Evolutionary conservation across 768 basidiomycete genomes (phyloP).

Genomic region (Tylopilus balloui): DNA sequence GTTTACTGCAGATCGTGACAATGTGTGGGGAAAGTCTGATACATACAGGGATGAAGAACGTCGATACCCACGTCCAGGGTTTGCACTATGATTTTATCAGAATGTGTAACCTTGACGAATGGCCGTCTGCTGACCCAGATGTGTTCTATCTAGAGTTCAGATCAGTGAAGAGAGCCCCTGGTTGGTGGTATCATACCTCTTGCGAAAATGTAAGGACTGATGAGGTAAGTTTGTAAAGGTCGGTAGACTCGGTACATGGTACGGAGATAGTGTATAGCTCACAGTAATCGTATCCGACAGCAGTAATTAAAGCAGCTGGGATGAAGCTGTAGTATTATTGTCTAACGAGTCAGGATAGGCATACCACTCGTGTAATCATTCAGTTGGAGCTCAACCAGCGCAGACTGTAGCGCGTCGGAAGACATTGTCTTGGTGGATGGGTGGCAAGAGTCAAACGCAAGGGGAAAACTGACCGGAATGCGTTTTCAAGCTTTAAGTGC

Average conservation of each 20-base stretch:
- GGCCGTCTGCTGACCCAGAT: conserved; percentile 6
- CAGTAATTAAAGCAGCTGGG: background rate
- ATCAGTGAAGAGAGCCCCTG: background rate
- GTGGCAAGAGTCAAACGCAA: too few species aligned
- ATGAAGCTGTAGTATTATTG: background rate
- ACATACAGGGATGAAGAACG: conserved; percentile 7
- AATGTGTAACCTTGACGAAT: background rate
- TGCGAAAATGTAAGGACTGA: background rate
- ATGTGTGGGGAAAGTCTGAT: background rate
- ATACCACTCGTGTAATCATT: background rate
- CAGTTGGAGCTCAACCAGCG: background rate
- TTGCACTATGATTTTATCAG: conserved; percentile 1
- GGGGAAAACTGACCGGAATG: too few species aligned
- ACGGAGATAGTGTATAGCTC: background rate
- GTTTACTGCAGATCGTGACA: background rate
- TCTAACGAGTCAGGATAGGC: background rate
- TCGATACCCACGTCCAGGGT: conserved; percentile 11
- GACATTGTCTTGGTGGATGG: background rate
- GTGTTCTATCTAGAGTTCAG: conserved; percentile 3
- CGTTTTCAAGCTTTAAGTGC: too few species aligned
- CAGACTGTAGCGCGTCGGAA: background rate
- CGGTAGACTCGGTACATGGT: background rate
- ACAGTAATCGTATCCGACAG: background rate
- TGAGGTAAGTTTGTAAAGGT: background rate
- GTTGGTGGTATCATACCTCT: background rate